Percentiles rank a stretch among this genome's conserved stretches.
Evolutionary conservation across 2,329 filamentous ascomycete species (phyloP).

Genomic region (Neonectria ditissima): DNA sequence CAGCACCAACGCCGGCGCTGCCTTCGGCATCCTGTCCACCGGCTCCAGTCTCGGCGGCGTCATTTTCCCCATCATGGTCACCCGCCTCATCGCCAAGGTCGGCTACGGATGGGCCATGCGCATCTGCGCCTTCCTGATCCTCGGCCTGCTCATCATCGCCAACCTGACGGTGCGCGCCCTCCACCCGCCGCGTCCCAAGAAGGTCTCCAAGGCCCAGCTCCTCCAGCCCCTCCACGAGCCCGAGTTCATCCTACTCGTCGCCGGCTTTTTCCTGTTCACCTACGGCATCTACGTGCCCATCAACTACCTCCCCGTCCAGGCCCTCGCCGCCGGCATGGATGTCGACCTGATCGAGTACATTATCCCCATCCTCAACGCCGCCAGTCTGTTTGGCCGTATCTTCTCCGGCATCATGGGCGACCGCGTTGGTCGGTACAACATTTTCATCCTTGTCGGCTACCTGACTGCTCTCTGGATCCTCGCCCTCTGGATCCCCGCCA

Average conservation of each 20-base stretch:
- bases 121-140: slow-evolving; percentile 53
- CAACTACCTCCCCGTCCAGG: slow-evolving; percentile 52
- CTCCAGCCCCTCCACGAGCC: slow-evolving; percentile 48
- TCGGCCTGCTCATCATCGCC: slow-evolving; percentile 48
- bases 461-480: slow-evolving; percentile 54
- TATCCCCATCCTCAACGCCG: slow-evolving; percentile 54
- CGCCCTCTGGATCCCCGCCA: slow-evolving; percentile 58
- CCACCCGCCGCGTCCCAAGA: slow-evolving; percentile 42
- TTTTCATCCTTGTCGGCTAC: slow-evolving; percentile 60
- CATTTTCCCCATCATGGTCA: slow-evolving; percentile 56
- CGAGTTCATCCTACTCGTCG: slow-evolving; percentile 47
- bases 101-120: slow-evolving; percentile 57
- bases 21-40: slow-evolving; percentile 51
- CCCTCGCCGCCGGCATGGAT: slow-evolving; percentile 45
- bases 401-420: slow-evolving; percentile 51
- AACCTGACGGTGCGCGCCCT: slow-evolving; percentile 47
- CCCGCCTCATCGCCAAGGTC: slow-evolving; percentile 47
- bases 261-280: slow-evolving; percentile 50
- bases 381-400: slow-evolving; percentile 53
- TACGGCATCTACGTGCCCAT: slow-evolving; percentile 54
- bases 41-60: slow-evolving; percentile 55
- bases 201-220: slow-evolving; percentile 47
- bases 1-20: slow-evolving; percentile 48
- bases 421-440: slow-evolving; percentile 54
- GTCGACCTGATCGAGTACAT: slow-evolving; percentile 49